phyloP scores from a whole-genome alignment of 225 moss, liverwort and hornwort genomes.

The Pseudoscleropodium purum region DNA sequence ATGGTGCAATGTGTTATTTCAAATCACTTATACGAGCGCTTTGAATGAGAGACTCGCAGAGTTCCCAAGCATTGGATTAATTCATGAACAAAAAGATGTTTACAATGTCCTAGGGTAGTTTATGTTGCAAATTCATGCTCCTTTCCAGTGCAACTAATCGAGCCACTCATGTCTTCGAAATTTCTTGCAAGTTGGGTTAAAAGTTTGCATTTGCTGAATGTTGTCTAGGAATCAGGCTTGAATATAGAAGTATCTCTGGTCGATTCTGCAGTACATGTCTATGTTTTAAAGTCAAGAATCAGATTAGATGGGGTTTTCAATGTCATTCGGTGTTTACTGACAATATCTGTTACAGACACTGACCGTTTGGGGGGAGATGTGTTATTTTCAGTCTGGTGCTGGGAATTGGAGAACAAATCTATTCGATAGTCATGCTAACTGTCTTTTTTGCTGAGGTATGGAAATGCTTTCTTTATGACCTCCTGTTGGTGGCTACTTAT shows the following conservation, averaged over 20 bases:
- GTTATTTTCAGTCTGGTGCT: constrained; percentile 56
- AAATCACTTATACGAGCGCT: not conserved
- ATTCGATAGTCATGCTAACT: constrained; percentile 89
- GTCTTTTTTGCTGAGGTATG: constrained; percentile 87
- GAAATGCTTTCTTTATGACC: not conserved
- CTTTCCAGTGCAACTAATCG: not conserved
- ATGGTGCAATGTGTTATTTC: not conserved
- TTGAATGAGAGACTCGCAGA: not conserved
- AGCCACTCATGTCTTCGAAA: not conserved
- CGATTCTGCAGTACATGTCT: not conserved
- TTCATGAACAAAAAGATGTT: not conserved
- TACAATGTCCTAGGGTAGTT: not conserved
- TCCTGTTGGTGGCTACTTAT: not conserved
- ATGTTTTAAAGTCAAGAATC: not conserved
- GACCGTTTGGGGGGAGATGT: not conserved
- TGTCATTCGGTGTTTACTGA: not conserved
- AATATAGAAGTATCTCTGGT: not conserved
- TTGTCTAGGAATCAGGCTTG: not conserved
- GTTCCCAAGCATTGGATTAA: not conserved
- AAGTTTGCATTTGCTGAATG: not conserved
- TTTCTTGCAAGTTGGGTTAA: not conserved
- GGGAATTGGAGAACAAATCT: constrained; percentile 93
- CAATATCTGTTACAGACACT: not conserved
- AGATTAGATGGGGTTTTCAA: not conserved
- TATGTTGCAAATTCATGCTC: not conserved